Conservation (phyloP, 2,329 filamentous ascomycete genomes). For the Arthrobotrys iridis region DNA sequence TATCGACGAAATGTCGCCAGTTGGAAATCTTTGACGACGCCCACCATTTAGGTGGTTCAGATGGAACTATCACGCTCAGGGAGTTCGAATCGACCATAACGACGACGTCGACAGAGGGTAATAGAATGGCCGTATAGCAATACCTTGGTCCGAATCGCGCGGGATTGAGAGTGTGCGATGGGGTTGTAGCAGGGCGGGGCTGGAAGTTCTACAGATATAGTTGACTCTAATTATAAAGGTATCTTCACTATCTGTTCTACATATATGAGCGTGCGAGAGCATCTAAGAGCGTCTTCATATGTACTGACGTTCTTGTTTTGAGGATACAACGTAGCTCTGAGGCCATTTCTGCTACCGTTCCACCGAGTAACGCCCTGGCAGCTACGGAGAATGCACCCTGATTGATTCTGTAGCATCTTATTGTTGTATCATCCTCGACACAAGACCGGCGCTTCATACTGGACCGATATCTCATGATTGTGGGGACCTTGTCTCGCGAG, state of each 20-base stretch:
- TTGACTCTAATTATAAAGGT: neutral
- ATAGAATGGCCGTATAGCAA: too few relatives aligned
- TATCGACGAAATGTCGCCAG: slow-evolving; percentile 29
- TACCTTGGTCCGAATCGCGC: too few relatives aligned
- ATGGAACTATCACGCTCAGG: slow-evolving; percentile 27
- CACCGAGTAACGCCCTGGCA: neutral
- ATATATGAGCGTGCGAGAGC: too few relatives aligned
- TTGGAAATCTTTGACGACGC: slow-evolving; percentile 32
- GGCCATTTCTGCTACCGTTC: neutral
- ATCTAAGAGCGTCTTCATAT: too few relatives aligned
- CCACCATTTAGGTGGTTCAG: slow-evolving; percentile 39
- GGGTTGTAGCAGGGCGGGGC: too few relatives aligned
- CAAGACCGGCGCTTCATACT: neutral
- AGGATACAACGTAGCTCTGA: neutral
- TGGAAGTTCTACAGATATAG: neutral
- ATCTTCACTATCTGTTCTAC: neutral
- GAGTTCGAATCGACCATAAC: slow-evolving; percentile 8
- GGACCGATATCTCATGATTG: neutral
- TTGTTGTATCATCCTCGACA: neutral
- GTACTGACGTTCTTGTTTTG: neutral
- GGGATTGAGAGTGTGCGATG: too few relatives aligned
- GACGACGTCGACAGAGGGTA: too few relatives aligned
- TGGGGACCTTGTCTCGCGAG: neutral
- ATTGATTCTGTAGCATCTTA: neutral
- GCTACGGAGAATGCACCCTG: neutral